Evolutionary conservation across 1,284 basidiomycete genomes (phyloP).

Genomic region (Pterulicium gracile): DNA sequence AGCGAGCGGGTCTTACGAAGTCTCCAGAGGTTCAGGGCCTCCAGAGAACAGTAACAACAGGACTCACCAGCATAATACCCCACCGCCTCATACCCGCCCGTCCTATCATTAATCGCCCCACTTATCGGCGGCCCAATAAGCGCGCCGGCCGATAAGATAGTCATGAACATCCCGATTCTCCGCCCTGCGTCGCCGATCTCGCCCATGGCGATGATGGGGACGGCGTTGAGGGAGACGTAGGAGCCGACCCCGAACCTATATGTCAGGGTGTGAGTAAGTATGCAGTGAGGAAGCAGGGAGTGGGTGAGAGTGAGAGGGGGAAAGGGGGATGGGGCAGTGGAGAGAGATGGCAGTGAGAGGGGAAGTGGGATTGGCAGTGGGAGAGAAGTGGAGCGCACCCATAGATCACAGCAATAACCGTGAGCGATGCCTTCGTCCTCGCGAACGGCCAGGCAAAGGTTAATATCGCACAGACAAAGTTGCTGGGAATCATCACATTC

Average conservation of each 20-base stretch:
- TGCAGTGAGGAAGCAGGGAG: neutral
- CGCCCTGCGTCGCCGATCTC: slow-evolving; percentile 27
- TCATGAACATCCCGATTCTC: slow-evolving; percentile 30
- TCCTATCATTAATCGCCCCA: slow-evolving; percentile 26
- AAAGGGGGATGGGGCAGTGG: neutral
- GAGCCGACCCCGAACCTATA: slow-evolving; percentile 16
- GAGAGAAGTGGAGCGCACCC: slow-evolving; percentile 24
- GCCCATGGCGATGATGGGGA: slow-evolving; percentile 28
- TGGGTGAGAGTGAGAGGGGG: neutral
- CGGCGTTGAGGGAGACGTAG: slow-evolving; percentile 21
- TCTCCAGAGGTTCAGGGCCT: too few species aligned
- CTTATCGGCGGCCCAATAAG: slow-evolving; percentile 34
- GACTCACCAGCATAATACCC: slow-evolving; percentile 32
- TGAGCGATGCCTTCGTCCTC: slow-evolving; percentile 24
- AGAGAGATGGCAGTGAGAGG: neutral
- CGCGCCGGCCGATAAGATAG: slow-evolving; percentile 27
- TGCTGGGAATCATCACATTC: slow-evolving; percentile 46
- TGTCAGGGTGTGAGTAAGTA: slow-evolving; percentile 5
- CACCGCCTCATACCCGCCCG: slow-evolving; percentile 24
- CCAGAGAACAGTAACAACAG: too few species aligned
- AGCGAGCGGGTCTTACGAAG: too few species aligned
- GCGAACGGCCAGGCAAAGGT: slow-evolving; percentile 53
- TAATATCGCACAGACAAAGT: slow-evolving; percentile 33
- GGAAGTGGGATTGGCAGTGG: neutral
- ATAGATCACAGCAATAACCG: slow-evolving; percentile 37